These are phyloP conservation scores for Cladobotryum protrusum DNA, from an alignment of 2,329 filamentous ascomycete species.

Conservation along the genomic window DNA sequence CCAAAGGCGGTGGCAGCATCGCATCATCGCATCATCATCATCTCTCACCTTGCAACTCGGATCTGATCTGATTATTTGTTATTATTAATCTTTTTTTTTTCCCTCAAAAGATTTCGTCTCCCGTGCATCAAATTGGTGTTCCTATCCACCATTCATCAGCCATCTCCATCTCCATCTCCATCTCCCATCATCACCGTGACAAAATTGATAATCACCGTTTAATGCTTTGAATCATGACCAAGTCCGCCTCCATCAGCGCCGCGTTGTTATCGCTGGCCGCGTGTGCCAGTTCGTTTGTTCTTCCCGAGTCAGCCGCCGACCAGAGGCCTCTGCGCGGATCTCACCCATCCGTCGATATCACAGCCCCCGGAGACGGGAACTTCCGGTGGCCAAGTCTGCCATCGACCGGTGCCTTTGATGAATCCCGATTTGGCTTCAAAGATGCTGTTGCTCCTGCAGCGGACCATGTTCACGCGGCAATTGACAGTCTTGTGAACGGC, in stretches of 20 bases:
- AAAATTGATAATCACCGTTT: neutral
- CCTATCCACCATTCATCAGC: neutral
- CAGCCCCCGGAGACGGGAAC: neutral
- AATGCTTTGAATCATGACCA: slow-evolving; percentile 3
- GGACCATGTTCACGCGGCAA: neutral
- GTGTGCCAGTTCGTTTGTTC: slow-evolving; percentile 7
- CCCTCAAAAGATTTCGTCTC: too few relatives aligned
- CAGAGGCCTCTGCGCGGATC: slow-evolving; percentile 7
- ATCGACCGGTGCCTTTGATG: too few relatives aligned
- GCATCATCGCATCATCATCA: too few relatives aligned
- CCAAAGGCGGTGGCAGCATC: too few relatives aligned
- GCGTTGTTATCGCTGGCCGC: slow-evolving; percentile 9
- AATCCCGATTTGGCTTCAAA: neutral
- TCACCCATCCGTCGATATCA: neutral
- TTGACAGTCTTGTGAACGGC: slow-evolving; percentile 7
- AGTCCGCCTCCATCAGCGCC: slow-evolving; percentile 3
- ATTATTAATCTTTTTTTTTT: too few relatives aligned
- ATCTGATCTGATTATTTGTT: too few relatives aligned
- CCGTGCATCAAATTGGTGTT: neutral
- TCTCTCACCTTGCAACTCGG: too few relatives aligned
- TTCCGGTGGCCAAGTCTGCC: neutral
- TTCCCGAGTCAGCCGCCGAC: slow-evolving; percentile 6
- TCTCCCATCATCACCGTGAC: neutral
- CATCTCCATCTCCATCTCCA: neutral
- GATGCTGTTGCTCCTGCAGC: neutral